phyloP scores from a whole-genome alignment of 2,329 filamentous ascomycete genomes.

The Pseudogymnoascus sp. region DNA sequence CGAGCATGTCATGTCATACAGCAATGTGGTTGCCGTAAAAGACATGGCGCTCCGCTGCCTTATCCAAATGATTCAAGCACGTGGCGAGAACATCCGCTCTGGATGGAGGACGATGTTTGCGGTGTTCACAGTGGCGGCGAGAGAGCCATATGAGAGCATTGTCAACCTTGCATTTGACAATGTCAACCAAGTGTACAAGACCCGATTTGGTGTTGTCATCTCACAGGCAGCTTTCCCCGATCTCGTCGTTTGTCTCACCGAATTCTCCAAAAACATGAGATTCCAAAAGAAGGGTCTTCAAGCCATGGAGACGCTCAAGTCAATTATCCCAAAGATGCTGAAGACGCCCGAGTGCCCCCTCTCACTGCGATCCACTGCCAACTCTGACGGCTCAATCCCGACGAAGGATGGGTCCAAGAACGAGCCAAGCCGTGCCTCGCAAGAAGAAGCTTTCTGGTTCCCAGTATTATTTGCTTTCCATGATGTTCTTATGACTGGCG shows the following conservation, averaged over 20 bases:
- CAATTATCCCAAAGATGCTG: constrained; percentile 88
- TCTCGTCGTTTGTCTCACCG: constrained; percentile 88
- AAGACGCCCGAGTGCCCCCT: constrained; percentile 91
- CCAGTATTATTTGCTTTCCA: constrained; percentile 97
- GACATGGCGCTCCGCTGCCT: constrained; percentile 94
- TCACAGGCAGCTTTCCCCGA: constrained; percentile 96
- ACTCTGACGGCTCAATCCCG: constrained; percentile 29
- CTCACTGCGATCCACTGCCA: constrained; percentile 49
- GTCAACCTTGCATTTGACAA: constrained; percentile 97
- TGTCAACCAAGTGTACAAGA: constrained; percentile 90
- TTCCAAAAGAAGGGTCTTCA: constrained; percentile 98
- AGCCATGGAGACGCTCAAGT: constrained; percentile 90
- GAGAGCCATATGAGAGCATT: constrained; percentile 88
- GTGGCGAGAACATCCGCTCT: constrained; percentile 92
- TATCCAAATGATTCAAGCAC: constrained; percentile 97
- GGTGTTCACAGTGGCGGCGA: constrained; percentile 90
- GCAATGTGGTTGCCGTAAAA: constrained; percentile 83
- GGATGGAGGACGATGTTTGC: constrained; percentile 99
- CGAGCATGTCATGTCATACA: constrained; percentile 93
- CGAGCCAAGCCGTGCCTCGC: constrained; percentile 69
- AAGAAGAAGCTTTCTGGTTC: constrained; percentile 98
- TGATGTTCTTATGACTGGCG: constrained; percentile 97
- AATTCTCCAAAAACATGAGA: constrained; percentile 97
- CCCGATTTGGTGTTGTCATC: constrained; percentile 90
- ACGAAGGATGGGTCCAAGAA: constrained; percentile 36